These are phyloP conservation scores for Ogataea glucozyma DNA, from an alignment of 805 yeast genomes.

Conservation along the genomic window DNA sequence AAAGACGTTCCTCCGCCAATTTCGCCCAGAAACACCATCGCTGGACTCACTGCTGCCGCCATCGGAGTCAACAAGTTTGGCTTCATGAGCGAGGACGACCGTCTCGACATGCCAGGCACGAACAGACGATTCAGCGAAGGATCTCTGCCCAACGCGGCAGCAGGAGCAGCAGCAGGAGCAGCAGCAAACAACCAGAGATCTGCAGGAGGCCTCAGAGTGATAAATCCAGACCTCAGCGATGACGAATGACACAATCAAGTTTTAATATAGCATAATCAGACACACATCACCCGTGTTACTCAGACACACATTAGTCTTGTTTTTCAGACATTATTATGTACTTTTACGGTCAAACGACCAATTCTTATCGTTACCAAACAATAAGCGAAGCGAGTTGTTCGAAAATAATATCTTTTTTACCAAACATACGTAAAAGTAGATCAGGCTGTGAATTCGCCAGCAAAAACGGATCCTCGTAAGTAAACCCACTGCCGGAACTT, in stretches of 20 bases:
- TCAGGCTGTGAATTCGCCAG: no score
- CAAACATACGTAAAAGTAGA: no score
- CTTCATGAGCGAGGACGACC: constrained; percentile 26
- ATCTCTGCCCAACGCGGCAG: constrained; percentile 38
- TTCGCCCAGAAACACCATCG: constrained; percentile 13
- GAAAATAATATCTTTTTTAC: no score
- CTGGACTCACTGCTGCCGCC: constrained; percentile 13
- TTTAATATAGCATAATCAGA: background rate
- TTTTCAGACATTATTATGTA: no score
- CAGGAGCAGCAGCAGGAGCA: constrained; percentile 16
- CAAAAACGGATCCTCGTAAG: no score
- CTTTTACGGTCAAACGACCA: no score
- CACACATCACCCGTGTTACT: no score
- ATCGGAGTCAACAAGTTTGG: constrained; percentile 25
- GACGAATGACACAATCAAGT: constrained; percentile 10
- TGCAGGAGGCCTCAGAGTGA: constrained; percentile 34
- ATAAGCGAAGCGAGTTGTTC: no score
- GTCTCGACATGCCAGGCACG: constrained; percentile 25
- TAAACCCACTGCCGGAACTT: no score
- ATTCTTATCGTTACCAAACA: no score
- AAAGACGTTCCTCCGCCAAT: constrained; percentile 13
- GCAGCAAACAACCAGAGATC: background rate
- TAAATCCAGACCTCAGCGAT: constrained; percentile 36
- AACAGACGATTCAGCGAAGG: constrained; percentile 38
- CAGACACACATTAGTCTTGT: no score